Percentiles rank a stretch among this genome's conserved stretches.
phyloP scores from a whole-genome alignment of 164 flowering plant genomes.

The Echeveria elegans region DNA sequence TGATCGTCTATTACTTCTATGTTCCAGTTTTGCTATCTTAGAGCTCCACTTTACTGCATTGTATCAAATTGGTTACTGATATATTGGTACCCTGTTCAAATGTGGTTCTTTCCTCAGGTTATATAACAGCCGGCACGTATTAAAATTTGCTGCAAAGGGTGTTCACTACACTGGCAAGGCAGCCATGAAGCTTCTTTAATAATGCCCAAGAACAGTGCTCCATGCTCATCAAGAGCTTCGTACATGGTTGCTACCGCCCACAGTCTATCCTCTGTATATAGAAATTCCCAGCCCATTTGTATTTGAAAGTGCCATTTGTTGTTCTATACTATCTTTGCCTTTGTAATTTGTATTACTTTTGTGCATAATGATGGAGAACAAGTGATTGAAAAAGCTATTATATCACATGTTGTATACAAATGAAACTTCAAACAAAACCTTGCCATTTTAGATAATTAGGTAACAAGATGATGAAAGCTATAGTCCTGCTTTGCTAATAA shows the following conservation, averaged over 20 bases:
- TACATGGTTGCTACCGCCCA: too few species aligned
- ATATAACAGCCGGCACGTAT: constrained; percentile 39
- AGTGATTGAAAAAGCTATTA: not conserved
- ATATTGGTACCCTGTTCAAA: not conserved
- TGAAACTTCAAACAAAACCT: not conserved
- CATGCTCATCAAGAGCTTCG: not conserved
- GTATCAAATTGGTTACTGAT: too few species aligned
- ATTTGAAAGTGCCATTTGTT: not conserved
- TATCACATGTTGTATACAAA: too few species aligned
- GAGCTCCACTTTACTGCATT: too few species aligned
- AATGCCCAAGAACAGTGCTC: not conserved
- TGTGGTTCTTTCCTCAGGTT: constrained; percentile 36
- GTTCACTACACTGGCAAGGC: constrained; percentile 48
- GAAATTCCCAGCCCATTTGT: not conserved
- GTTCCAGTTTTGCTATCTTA: not conserved
- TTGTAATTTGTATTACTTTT: not conserved
- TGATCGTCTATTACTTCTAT: not conserved
- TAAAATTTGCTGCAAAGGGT: constrained; percentile 62
- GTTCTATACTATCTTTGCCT: not conserved
- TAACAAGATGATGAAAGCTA: too few species aligned
- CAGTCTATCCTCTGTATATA: not conserved
- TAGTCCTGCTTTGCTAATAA: not conserved
- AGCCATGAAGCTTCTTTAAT: constrained; percentile 44
- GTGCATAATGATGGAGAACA: not conserved
- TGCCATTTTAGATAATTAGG: too few species aligned